Evolutionary conservation across 2,329 filamentous ascomycete genomes (phyloP), one percentile per base, ranked within the genome.

Genomic region (Fusarium falciforme): DNA sequence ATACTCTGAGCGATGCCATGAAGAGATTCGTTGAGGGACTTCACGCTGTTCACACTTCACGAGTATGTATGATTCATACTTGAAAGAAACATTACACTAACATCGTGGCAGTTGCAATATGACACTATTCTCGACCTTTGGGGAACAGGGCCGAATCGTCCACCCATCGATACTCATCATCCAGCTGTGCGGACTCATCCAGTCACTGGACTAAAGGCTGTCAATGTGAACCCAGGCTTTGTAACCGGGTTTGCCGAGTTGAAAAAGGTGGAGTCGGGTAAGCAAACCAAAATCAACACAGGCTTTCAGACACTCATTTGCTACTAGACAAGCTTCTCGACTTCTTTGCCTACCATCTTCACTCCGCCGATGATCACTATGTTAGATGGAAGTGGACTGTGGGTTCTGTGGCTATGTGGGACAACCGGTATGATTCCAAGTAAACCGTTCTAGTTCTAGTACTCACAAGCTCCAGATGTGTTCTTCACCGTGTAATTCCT

Each of bases 301-400:
- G 10, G 3, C n/a, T 27, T 29, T 20, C 11, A 14, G n/a, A 20
- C 1, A 17, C 27, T 54, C 12, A 60, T n/a, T 12, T 4, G 29
- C 16, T 17, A 8, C 14, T 12, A 70, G 70, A 71, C 40, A 71
- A 70, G n/a, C 33, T 87, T 6, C 78, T 87, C 0, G 84, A 86
- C 59, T 87, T 88, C 66, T 84, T 87, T 57, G 68, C 78, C 5
- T 83, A 83, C 59, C 86, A 87, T 70, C 83, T 88, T 31, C 85
- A 87, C 71, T 83, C 85, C 0, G 86, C 85, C 1, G 85, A 87
- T 58, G 87, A 88, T 70, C 86, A 87, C 71, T 82, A 82, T 27
- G 86, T 88, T 7, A 79, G 86, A 3, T 87, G 85, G 82, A 87
- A 86, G 68, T 88, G 87, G 86, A 77, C 81, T 0, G 83, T 85